Evolutionary conservation across 768 basidiomycete genomes (phyloP).

Genomic region (Baorangia bicolor): DNA sequence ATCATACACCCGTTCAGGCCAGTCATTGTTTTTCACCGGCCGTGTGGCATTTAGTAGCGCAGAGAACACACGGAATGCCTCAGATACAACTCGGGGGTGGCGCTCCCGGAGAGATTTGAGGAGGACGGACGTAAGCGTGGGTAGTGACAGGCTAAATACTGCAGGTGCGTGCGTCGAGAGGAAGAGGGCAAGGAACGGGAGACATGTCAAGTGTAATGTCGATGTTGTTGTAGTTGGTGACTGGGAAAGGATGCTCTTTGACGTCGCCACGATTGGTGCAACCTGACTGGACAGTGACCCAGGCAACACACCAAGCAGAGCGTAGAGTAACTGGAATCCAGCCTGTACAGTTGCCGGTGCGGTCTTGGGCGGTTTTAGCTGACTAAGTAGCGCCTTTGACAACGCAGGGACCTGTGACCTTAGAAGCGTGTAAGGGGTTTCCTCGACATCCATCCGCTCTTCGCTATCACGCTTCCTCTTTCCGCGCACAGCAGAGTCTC

Average conservation of each 20-base stretch:
- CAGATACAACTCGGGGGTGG: slow-evolving; percentile 85
- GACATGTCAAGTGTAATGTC: slow-evolving; percentile 75
- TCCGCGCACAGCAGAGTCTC: slow-evolving; percentile 46
- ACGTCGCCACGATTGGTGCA: slow-evolving; percentile 57
- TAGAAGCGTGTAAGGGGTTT: slow-evolving; percentile 70
- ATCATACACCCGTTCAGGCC: slow-evolving; percentile 72
- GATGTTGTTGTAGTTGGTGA: slow-evolving; percentile 76
- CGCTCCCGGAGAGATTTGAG: slow-evolving; percentile 75
- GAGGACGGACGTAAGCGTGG: slow-evolving; percentile 69
- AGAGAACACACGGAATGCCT: slow-evolving; percentile 86
- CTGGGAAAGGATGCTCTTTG: slow-evolving; percentile 63
- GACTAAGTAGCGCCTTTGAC: slow-evolving; percentile 79
- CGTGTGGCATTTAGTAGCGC: slow-evolving; percentile 74
- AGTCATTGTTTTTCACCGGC: slow-evolving; percentile 62
- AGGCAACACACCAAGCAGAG: slow-evolving; percentile 75
- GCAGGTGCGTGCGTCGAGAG: slow-evolving; percentile 65
- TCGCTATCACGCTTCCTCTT: slow-evolving; percentile 80
- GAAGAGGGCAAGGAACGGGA: slow-evolving; percentile 84
- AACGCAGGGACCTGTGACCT: slow-evolving; percentile 74
- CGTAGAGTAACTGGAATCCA: slow-evolving; percentile 76
- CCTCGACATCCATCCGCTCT: slow-evolving; percentile 70
- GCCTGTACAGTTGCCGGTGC: slow-evolving; percentile 77
- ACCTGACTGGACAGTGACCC: slow-evolving; percentile 78
- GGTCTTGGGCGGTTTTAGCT: slow-evolving; percentile 81
- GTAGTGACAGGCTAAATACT: slow-evolving; percentile 59